Conservation (phyloP, 1,284 basidiomycete genomes). For the Thecaphora frezii region DNA sequence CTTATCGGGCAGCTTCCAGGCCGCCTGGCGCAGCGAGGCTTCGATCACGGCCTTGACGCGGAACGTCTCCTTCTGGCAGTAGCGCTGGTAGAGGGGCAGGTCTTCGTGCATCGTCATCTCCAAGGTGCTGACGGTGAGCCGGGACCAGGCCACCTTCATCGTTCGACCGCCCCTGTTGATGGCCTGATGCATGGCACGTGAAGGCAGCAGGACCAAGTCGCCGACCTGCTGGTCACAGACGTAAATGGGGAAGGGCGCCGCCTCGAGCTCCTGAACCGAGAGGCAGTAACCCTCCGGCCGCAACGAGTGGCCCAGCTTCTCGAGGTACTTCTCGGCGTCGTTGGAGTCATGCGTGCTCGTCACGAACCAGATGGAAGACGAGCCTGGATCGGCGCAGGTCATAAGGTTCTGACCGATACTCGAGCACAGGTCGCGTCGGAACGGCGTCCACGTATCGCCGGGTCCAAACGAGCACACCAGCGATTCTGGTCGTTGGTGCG, state of each 20-base stretch:
- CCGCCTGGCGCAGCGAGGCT: constrained; percentile 11
- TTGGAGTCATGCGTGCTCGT: constrained; percentile 10
- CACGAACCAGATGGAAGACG: constrained; percentile 18
- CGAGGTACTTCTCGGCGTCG: constrained; percentile 12
- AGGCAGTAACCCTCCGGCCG: constrained; percentile 4
- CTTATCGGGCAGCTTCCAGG: background rate
- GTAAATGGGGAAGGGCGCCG: constrained; percentile 14
- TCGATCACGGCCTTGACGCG: constrained; percentile 19
- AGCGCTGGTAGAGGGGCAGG: constrained; percentile 27
- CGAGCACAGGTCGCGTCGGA: constrained; percentile 20
- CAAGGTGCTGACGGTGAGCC: constrained; percentile 20
- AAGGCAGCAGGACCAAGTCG: constrained; percentile 25
- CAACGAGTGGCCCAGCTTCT: constrained; percentile 5
- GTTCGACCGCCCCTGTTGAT: constrained; percentile 20
- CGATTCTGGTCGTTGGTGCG: constrained; percentile 3
- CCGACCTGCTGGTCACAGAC: constrained; percentile 19
- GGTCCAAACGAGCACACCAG: constrained; percentile 14
- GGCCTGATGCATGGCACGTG: constrained; percentile 15
- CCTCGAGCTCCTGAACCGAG: constrained; percentile 14
- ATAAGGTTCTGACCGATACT: constrained; percentile 29
- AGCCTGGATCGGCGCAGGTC: constrained; percentile 18
- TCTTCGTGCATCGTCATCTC: constrained; percentile 13
- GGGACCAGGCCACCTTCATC: constrained; percentile 21
- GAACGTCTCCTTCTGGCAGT: constrained; percentile 15
- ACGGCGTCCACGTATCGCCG: constrained; percentile 12